phyloP scores from a whole-genome alignment of 2,329 filamentous ascomycete genomes.

The Colletotrichum sp. region DNA sequence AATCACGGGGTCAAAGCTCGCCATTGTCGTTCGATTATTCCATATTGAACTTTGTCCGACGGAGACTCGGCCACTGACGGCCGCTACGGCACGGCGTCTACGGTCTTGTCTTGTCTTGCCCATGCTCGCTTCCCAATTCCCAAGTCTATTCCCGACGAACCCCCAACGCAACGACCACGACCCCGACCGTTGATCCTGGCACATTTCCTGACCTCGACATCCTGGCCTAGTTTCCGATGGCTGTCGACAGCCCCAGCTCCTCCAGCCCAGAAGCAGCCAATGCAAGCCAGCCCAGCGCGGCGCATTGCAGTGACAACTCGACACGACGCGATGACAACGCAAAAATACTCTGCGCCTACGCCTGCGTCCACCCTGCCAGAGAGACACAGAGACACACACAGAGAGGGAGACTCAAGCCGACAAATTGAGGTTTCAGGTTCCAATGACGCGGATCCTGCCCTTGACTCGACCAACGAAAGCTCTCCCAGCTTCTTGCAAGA shows the following conservation, averaged over 20 bases:
- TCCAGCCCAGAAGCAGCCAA: not conserved
- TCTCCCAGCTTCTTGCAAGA: not conserved
- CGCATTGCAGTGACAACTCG: constrained; percentile 8
- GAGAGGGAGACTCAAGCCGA: not conserved
- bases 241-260: not conserved
- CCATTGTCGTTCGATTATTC: not conserved
- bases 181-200: not conserved
- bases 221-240: not conserved
- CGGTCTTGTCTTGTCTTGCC: not conserved
- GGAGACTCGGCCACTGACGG: not conserved
- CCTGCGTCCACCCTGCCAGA: not conserved
- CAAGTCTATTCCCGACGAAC: not conserved
- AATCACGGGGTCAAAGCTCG: not conserved
- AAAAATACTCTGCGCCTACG: not conserved
- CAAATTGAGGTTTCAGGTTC: constrained; percentile 3
- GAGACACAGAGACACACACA: not conserved
- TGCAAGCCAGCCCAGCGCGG: not conserved
- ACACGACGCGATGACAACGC: constrained; percentile 1
- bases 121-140: not conserved
- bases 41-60: not conserved
- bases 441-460: not conserved
- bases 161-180: not conserved
- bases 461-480: not conserved
- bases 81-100: not conserved
- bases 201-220: not conserved